Evolutionary conservation across 768 basidiomycete species (phyloP), one percentile per base, ranked within the genome.

Genomic region (Cystobasidium ongulense): DNA sequence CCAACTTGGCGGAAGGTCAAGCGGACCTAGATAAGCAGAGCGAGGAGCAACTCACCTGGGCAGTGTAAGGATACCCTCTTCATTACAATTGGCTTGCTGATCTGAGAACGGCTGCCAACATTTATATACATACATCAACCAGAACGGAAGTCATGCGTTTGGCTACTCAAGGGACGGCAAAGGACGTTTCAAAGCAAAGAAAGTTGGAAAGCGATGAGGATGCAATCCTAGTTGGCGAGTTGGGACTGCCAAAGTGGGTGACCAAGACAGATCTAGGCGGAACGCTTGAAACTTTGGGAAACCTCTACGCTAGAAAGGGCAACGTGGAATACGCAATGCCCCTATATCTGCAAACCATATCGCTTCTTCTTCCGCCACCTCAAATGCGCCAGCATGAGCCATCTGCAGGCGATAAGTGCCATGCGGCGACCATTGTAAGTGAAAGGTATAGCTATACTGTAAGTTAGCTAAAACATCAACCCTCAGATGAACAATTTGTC

Each of bases 291-390:
- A 50, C 62, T 29, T 61, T 77, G 4, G 77, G 74, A 11, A 68
- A 76, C 21, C 71, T 75, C 15, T 78, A 78, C 41, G 38, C 66
- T 1, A n/a, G 67, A 5, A 73, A 73, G 41, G 76, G 77, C 54
- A 77, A 75, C n/a, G 27, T 63, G 11, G 77, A 77, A 74, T 76
- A 76, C 35, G 77, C 77, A 8, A 74, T 72, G 33, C 68, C 77
- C 3, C 72, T 77, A 27, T 76, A 75, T 36, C 38, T 75, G 29
- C 70, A 77, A 36, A 74, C 77, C 21, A 73, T 76, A 0, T 77
- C 77, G 25, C 65, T 76, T 15, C 74, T 77, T 8, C 62, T 77
- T 1, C 75, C 76, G 15, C 75, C 72, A 18, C 35, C 52, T 15
- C 46, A 35, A 21, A 10, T 27, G 31, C 27, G 33, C 10, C 39